Conservation (phyloP, 352 stramenopile genomes). For the Phytophthora cactorum region DNA sequence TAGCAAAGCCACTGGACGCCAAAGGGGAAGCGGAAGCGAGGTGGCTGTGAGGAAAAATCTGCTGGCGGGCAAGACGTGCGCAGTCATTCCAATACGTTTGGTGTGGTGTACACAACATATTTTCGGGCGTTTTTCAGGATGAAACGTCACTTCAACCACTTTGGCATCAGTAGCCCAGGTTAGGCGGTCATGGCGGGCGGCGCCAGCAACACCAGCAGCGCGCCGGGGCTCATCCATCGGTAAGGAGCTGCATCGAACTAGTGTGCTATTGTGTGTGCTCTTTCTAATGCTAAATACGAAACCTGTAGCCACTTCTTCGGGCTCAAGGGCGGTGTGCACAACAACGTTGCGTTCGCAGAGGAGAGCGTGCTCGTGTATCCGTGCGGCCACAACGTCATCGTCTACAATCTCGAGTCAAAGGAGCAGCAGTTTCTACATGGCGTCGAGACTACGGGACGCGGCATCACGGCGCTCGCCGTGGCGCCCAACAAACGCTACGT, state of each 20-base stretch:
- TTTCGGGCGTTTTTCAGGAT: conserved; percentile 1
- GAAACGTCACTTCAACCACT: conserved; percentile 25
- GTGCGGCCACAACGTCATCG: conserved; percentile 87
- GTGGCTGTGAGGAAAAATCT: conserved; percentile 48
- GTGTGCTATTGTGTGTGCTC: conserved; percentile 5
- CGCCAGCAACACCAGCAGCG: conserved; percentile 23
- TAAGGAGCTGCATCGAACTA: conserved; percentile 1
- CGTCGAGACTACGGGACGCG: conserved; percentile 72
- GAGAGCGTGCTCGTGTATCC: conserved; percentile 89
- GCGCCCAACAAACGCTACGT: conserved; percentile 87
- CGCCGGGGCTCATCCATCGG: conserved; percentile 57
- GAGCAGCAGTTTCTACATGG: conserved; percentile 92
- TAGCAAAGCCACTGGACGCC: conserved; percentile 35
- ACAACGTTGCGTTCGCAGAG: conserved; percentile 86
- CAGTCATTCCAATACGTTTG: conserved; percentile 7
- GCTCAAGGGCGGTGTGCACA: conserved; percentile 82
- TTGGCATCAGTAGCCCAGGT: background rate
- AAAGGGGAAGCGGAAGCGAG: conserved; percentile 38
- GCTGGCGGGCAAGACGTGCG: conserved; percentile 21
- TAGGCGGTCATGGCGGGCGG: conserved; percentile 18
- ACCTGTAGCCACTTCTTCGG: conserved; percentile 77
- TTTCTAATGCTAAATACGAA: background rate
- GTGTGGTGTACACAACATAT: conserved; percentile 19
- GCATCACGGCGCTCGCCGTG: conserved; percentile 90
- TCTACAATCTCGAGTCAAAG: conserved; percentile 91